These are phyloP conservation scores for Trichoderma harzianum DNA, from an alignment of 2,329 filamentous ascomycete species.

Conservation along the genomic window DNA sequence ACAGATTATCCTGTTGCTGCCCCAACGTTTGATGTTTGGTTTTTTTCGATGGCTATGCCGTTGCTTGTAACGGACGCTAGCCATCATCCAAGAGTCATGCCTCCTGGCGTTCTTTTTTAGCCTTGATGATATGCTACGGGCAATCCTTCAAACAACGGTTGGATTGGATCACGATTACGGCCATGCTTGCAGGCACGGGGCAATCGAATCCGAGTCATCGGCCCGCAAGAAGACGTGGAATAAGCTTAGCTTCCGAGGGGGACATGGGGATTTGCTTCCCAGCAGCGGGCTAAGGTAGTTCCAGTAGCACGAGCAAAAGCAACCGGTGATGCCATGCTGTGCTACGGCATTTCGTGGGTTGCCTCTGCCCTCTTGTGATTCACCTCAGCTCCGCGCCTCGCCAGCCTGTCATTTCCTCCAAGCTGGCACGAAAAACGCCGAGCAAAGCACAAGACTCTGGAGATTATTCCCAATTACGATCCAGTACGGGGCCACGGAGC, in stretches of 20 bases:
- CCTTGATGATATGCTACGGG: background rate
- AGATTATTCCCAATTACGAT: slow-evolving; percentile 1
- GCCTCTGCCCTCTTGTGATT: background rate
- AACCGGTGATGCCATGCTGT: background rate
- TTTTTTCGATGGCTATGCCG: background rate
- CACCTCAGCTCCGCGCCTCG: slow-evolving; percentile 8
- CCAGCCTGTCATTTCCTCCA: background rate
- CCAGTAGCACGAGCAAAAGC: background rate
- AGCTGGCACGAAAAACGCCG: background rate
- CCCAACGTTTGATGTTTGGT: background rate
- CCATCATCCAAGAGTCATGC: background rate
- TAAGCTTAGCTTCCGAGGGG: slow-evolving; percentile 9
- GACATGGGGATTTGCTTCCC: background rate
- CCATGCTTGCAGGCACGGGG: slow-evolving; percentile 3
- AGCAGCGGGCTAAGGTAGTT: background rate
- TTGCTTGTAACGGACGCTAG: background rate
- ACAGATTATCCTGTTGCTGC: background rate
- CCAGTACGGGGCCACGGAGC: slow-evolving; percentile 2
- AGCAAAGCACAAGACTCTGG: background rate
- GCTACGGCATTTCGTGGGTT: background rate
- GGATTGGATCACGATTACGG: background rate
- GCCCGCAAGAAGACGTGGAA: slow-evolving; percentile 8
- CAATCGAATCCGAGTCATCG: slow-evolving; percentile 17
- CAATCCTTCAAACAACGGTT: background rate
- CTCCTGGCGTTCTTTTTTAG: background rate